phyloP scores from a whole-genome alignment of 2,329 filamentous ascomycete genomes.

The Elsinoe perseae region DNA sequence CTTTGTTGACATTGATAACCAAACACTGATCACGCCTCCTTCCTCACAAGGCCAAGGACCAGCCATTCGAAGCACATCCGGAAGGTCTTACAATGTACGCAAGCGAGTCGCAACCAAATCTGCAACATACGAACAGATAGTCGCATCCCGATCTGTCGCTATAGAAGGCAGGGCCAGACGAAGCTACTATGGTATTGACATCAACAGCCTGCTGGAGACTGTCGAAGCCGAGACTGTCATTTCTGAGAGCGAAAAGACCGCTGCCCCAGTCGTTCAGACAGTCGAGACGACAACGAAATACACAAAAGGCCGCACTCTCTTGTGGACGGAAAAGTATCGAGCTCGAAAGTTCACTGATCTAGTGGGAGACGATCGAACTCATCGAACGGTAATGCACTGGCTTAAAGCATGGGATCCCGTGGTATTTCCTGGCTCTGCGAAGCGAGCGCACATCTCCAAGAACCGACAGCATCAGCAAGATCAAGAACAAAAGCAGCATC shows the following conservation, averaged over 20 bases:
- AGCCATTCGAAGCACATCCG: slow-evolving; percentile 44
- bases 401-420: slow-evolving; percentile 88
- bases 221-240: slow-evolving; percentile 53
- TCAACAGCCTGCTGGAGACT: slow-evolving; percentile 71
- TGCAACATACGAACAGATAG: slow-evolving; percentile 57
- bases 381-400: slow-evolving; percentile 84
- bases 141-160: slow-evolving; percentile 58
- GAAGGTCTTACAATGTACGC: slow-evolving; percentile 49
- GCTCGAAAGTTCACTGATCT: slow-evolving; percentile 87
- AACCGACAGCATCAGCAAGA: slow-evolving; percentile 38
- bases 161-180: slow-evolving; percentile 59
- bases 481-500: slow-evolving; percentile 63
- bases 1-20: neutral
- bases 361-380: slow-evolving; percentile 88
- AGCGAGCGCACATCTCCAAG: slow-evolving; percentile 46
- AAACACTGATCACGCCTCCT: neutral
- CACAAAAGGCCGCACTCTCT: slow-evolving; percentile 39
- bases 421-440: slow-evolving; percentile 73
- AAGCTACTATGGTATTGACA: slow-evolving; percentile 87
- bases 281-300: slow-evolving; percentile 30
- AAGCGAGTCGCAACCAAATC: slow-evolving; percentile 43
- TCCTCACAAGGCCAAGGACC: neutral
- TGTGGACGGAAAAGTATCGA: slow-evolving; percentile 98
- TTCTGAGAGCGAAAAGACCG: slow-evolving; percentile 14
- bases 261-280: slow-evolving; percentile 32